Conservation (phyloP, 495 filamentous ascomycete species). For the Xylaria telfairii region DNA sequence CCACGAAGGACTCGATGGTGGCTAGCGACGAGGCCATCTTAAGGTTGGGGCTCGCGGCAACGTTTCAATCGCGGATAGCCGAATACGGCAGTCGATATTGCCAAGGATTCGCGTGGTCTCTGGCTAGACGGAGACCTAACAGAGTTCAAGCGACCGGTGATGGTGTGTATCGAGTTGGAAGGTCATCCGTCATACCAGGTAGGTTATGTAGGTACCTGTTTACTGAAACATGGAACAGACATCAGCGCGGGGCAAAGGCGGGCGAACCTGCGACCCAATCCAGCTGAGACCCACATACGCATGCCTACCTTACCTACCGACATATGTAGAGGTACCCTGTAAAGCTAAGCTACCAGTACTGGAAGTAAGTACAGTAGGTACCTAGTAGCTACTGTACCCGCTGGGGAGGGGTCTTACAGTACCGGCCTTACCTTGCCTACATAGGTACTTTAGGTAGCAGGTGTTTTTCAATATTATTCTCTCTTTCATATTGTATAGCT, state of each 20-base stretch:
- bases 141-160: background rate
- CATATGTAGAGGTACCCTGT: too few relatives aligned
- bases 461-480: too few relatives aligned
- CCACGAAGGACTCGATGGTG: conserved; percentile 84
- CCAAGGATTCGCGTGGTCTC: background rate
- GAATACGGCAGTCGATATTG: background rate
- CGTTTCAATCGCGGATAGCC: background rate
- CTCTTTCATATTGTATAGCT: background rate
- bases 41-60: background rate
- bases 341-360: too few relatives aligned
- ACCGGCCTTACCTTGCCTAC: too few relatives aligned
- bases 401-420: too few relatives aligned
- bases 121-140: background rate
- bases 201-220: background rate
- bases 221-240: conserved; percentile 17
- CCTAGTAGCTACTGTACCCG: too few relatives aligned
- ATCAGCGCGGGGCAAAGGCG: conserved; percentile 20
- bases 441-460: too few relatives aligned
- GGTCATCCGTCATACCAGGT: conserved; percentile 6
- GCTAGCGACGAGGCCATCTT: conserved; percentile 56
- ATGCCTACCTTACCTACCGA: too few relatives aligned
- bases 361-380: too few relatives aligned
- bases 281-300: background rate
- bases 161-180: background rate
- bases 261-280: conserved; percentile 9